Base-by-base conservation (phyloP, 352 stramenopile species). In the Peronospora farinosa region DNA sequence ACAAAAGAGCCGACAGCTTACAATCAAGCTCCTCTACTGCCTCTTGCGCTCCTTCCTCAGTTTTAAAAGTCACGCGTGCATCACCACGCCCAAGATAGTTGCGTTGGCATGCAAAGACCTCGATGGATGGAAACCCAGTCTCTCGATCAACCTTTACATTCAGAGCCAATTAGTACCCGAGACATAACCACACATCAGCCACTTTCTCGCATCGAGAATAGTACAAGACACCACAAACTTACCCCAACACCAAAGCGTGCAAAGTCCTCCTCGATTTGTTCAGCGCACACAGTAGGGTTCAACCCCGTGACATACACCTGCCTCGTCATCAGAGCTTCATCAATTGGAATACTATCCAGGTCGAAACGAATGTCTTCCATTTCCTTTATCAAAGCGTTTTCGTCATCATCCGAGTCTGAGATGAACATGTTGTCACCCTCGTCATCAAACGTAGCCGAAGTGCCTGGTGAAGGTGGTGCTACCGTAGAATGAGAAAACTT, bases 251-350 rank as follows among this genome's bases (percentile, higher is more conserved):
- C 66, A 63, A 84, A 88, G n/a, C 54, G 58, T 2, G 57, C 59
- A 11, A 86, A 85, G 6, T 78, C 59, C 36, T 78, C 71, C 45
- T 71, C 69, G 25, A 88, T 64, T 27, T 71, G 54, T 15, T 69
- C 67, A 38, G 71, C 68, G 35, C 61, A 59, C 13, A 78, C 63
- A 8, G 59, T 63, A 3, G 60, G 69, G 13, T 75, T 77, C 13
- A 88, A 49, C 4, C 74, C 75, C 5, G 65, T 71, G 16, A 86
- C 72, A 43, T 88, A 88, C 16, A 88, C 63, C 12, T 68, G 69
- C 6, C 62, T 72, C 25, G 54, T 40, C 32, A 76, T 57, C 10
- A 73, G 28, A 10, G 53, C 44, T 31, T 67, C 57, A 43, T 88
- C 63, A 2, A 85, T 54, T 12, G 49, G 16, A 4, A 88, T 48